A percentile compares a stretch with the other conserved stretches of the same genome.
Conservation (phyloP, 208 protist species). For the Trypanosoma theileri region DNA sequence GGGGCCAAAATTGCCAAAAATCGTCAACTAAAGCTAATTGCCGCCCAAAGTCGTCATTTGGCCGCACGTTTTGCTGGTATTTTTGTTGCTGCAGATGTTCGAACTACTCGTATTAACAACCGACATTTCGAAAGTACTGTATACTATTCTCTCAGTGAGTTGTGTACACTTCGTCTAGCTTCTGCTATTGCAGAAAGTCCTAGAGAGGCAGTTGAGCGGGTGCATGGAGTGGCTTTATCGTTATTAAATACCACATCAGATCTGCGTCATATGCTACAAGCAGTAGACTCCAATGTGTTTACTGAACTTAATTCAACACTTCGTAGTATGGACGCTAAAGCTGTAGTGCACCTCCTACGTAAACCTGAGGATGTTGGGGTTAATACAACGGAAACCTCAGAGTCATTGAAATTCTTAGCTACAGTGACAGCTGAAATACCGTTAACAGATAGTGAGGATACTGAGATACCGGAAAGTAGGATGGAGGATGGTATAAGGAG, state of each 20-base stretch:
- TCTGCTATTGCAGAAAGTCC: conserved; percentile 23
- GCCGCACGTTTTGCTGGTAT: conserved; percentile 33
- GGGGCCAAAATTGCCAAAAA: conserved; percentile 34
- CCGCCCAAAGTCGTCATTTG: conserved; percentile 45
- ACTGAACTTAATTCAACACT: conserved; percentile 24
- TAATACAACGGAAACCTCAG: neutral
- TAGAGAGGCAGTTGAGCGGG: conserved; percentile 27
- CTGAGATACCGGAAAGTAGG: neutral
- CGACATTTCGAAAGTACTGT: conserved; percentile 35
- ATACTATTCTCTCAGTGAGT: conserved; percentile 28
- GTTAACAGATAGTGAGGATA: conserved; percentile 14
- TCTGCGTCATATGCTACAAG: conserved; percentile 29
- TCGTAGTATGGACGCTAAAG: conserved; percentile 22
- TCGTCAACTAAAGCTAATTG: conserved; percentile 39
- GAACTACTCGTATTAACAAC: conserved; percentile 21
- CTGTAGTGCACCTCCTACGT: conserved; percentile 23
- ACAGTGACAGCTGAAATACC: conserved; percentile 27
- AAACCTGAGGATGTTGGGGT: neutral
- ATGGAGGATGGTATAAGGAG: conserved; percentile 7
- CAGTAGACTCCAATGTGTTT: conserved; percentile 36
- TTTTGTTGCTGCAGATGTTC: conserved; percentile 15
- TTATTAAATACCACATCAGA: conserved; percentile 18
- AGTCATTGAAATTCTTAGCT: conserved; percentile 10
- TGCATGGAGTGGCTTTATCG: conserved; percentile 23
- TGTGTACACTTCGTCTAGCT: conserved; percentile 22